Evolutionary conservation across 352 stramenopile genomes (phyloP).

Genomic region (Globisporangium cystogenes): DNA sequence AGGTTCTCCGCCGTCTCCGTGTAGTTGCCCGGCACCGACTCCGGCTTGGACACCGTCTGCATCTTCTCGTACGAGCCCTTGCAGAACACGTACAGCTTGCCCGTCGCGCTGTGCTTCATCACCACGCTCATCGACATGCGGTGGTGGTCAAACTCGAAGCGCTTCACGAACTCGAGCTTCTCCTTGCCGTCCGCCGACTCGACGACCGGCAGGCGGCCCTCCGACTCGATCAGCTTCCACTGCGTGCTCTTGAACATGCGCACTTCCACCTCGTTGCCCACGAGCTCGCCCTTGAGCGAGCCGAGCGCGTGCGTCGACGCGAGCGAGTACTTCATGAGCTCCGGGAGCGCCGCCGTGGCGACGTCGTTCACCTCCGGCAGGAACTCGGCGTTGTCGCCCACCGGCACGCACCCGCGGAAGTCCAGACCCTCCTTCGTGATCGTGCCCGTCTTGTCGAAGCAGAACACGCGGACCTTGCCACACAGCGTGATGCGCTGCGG

Average conservation of each 20-base stretch:
- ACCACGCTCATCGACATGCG: slow-evolving; percentile 90
- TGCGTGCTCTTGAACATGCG: slow-evolving; percentile 81
- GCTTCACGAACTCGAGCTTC: slow-evolving; percentile 78
- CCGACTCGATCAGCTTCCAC: slow-evolving; percentile 57
- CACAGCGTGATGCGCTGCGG: slow-evolving; percentile 79
- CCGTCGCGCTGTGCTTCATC: slow-evolving; percentile 50
- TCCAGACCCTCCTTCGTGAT: slow-evolving; percentile 89
- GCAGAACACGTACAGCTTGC: slow-evolving; percentile 72
- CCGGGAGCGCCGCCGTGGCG: slow-evolving; percentile 25
- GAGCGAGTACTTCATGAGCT: slow-evolving; percentile 58
- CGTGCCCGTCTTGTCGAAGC: slow-evolving; percentile 93
- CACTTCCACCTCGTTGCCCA: slow-evolving; percentile 87
- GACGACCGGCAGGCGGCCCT: slow-evolving; percentile 38
- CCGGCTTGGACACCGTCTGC: slow-evolving; percentile 38
- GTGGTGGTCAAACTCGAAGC: slow-evolving; percentile 91
- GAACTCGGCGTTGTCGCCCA: slow-evolving; percentile 35
- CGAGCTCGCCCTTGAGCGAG: slow-evolving; percentile 54
- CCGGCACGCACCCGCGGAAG: slow-evolving; percentile 63
- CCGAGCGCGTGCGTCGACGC: slow-evolving; percentile 83
- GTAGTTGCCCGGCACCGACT: slow-evolving; percentile 71
- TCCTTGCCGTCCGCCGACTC: slow-evolving; percentile 32
- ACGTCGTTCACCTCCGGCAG: slow-evolving; percentile 52
- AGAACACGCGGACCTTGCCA: slow-evolving; percentile 88
- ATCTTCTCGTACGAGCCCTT: slow-evolving; percentile 91
- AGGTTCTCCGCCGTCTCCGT: slow-evolving; percentile 42